These are phyloP conservation scores for Paspalum vaginatum DNA, from an alignment of 176 grass and related monocot genomes.

Conservation along the genomic window DNA sequence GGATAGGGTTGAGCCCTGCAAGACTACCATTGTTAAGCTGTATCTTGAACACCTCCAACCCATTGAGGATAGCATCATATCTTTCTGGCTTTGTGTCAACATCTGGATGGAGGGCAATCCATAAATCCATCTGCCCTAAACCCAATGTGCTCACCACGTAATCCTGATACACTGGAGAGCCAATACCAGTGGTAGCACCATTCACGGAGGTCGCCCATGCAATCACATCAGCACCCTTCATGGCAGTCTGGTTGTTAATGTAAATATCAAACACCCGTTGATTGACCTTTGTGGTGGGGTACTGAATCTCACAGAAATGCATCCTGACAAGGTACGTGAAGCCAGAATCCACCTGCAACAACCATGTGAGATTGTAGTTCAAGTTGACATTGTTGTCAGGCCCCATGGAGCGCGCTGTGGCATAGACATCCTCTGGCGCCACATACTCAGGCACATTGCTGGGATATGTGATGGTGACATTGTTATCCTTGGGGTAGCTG, in stretches of 20 bases:
- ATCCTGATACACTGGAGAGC: constrained; percentile 63
- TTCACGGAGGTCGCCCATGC: neutral
- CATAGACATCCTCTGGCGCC: constrained; percentile 71
- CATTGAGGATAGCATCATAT: constrained; percentile 85
- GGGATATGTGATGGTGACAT: constrained; percentile 66
- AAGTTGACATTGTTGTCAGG: constrained; percentile 54
- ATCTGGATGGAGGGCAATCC: constrained; percentile 70
- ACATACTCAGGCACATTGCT: constrained; percentile 48
- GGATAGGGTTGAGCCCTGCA: constrained; percentile 73
- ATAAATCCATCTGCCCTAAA: constrained; percentile 61
- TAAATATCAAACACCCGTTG: constrained; percentile 76
- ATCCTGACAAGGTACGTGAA: constrained; percentile 75
- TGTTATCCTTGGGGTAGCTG: constrained; percentile 56
- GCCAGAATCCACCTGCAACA: constrained; percentile 77
- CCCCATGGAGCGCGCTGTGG: constrained; percentile 84
- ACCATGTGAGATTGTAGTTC: constrained; percentile 79
- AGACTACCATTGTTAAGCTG: constrained; percentile 66
- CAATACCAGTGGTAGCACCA: constrained; percentile 17
- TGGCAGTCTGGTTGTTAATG: constrained; percentile 73
- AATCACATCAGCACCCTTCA: constrained; percentile 62
- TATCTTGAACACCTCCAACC: constrained; percentile 90
- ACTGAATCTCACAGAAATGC: constrained; percentile 95
- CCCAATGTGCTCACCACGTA: constrained; percentile 55
- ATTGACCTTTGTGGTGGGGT: constrained; percentile 50
- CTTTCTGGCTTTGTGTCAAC: constrained; percentile 26